Evolutionary conservation across 1,284 basidiomycete species (phyloP).

Genomic region (Boletus albobrunnescens): DNA sequence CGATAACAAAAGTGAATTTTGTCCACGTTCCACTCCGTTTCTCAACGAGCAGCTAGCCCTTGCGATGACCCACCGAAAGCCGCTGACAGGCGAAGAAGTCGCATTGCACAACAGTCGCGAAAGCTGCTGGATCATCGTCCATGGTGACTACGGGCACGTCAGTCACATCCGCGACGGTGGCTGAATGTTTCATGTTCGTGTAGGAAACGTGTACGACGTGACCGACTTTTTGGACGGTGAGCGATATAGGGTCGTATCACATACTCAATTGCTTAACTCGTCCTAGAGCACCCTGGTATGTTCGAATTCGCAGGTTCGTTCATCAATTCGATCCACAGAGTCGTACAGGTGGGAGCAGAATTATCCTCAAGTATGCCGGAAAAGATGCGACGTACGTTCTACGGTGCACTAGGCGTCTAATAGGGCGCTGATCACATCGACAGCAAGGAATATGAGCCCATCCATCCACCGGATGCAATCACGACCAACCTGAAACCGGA

Average conservation of each 20-base stretch:
- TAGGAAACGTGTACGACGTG: slow-evolving; percentile 71
- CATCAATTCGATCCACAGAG: not conserved
- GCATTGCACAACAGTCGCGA: slow-evolving; percentile 65
- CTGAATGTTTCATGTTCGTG: slow-evolving; percentile 6
- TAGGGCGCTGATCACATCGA: not conserved
- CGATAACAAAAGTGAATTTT: not conserved
- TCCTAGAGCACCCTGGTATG: slow-evolving; percentile 62
- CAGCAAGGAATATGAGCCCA: slow-evolving; percentile 70
- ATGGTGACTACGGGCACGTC: slow-evolving; percentile 45
- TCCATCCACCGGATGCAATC: slow-evolving; percentile 86
- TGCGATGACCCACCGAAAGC: slow-evolving; percentile 21
- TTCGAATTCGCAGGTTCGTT: not conserved
- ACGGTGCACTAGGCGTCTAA: not conserved
- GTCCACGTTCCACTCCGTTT: not conserved
- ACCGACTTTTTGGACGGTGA: slow-evolving; percentile 68
- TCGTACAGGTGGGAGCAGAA: slow-evolving; percentile 51
- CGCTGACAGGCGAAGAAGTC: slow-evolving; percentile 46
- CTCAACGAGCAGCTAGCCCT: not conserved
- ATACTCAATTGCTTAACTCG: slow-evolving; percentile 9
- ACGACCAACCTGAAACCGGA: slow-evolving; percentile 75
- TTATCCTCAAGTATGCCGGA: slow-evolving; percentile 70
- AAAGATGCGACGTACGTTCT: slow-evolving; percentile 65
- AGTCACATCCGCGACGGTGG: not conserved
- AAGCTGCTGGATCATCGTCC: slow-evolving; percentile 88
- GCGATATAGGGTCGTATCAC: not conserved